Evolutionary conservation across 1,284 basidiomycete genomes (phyloP).

Genomic region (Apiotrichum gracile): DNA sequence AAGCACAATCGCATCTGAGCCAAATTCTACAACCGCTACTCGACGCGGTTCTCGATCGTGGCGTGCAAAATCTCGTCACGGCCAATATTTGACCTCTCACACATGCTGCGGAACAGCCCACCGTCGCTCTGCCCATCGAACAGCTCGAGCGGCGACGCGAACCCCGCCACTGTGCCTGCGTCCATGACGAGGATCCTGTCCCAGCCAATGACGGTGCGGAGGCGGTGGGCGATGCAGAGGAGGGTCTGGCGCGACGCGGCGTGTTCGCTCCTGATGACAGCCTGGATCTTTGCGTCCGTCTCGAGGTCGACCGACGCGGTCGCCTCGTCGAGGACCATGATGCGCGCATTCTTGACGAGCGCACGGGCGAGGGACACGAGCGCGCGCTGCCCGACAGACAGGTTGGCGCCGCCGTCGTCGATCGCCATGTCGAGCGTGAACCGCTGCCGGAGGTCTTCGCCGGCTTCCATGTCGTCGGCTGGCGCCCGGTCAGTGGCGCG

Average conservation of each 20-base stretch:
- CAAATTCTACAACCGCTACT: not conserved
- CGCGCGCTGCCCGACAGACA: conserved; percentile 10
- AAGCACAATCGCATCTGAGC: no score
- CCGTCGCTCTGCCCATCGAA: conserved; percentile 35
- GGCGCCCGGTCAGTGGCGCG: not conserved
- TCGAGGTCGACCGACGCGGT: conserved; percentile 63
- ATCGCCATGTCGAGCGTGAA: conserved; percentile 57
- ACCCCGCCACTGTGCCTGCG: conserved; percentile 35
- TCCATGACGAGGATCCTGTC: conserved; percentile 45
- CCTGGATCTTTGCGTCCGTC: conserved; percentile 68
- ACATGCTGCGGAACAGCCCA: conserved; percentile 42
- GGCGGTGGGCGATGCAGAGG: conserved; percentile 66
- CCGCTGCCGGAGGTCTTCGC: not conserved
- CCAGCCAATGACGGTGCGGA: conserved; percentile 62
- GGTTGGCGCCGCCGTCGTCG: conserved; percentile 30
- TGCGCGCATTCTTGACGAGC: conserved; percentile 60
- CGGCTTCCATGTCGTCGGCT: not conserved
- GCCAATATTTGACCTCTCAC: conserved; percentile 45
- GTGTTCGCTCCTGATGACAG: conserved; percentile 66
- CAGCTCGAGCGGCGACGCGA: conserved; percentile 42
- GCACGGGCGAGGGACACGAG: conserved; percentile 61
- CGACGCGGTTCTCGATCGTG: no score
- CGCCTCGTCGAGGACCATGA: conserved; percentile 58
- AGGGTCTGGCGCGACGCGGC: conserved; percentile 50
- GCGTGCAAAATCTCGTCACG: conserved; percentile 42